Evolutionary conservation across 148 eudicot species (phyloP).

Genomic region (Drosera capensis): DNA sequence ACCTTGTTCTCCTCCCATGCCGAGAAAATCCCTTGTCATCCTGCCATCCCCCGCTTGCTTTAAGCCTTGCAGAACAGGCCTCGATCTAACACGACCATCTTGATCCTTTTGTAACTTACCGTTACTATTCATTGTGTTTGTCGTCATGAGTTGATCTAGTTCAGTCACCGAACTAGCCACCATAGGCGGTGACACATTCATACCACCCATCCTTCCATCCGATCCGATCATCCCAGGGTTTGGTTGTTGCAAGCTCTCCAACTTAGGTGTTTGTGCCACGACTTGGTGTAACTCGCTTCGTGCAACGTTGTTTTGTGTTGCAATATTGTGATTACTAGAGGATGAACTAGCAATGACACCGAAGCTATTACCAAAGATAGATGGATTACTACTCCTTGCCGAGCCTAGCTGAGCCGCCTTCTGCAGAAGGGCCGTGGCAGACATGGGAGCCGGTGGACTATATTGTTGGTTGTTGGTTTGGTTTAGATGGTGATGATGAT

Average conservation of each 20-base stretch:
- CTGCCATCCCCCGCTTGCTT: constrained; percentile 12
- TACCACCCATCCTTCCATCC: constrained; percentile 4
- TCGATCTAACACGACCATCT: no score
- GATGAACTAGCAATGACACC: constrained; percentile 31
- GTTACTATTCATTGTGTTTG: no score
- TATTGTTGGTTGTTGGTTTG: constrained; percentile 3
- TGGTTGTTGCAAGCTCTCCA: not conserved
- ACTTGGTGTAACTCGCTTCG: constrained; percentile 10
- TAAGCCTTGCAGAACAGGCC: constrained; percentile 8
- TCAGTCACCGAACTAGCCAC: constrained; percentile 9
- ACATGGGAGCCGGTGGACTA: constrained; percentile 43
- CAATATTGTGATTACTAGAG: not conserved
- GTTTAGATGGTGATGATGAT: constrained; percentile 10
- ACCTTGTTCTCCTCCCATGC: constrained; percentile 45
- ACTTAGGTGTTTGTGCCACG: constrained; percentile 1
- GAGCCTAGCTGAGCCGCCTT: constrained; percentile 92
- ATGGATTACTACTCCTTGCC: constrained; percentile 33
- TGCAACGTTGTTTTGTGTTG: not conserved
- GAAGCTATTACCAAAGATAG: constrained; percentile 25
- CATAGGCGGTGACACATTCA: no score
- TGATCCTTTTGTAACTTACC: no score
- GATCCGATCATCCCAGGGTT: not conserved
- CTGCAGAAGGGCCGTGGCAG: constrained; percentile 84
- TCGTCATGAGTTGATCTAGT: constrained; percentile 31
- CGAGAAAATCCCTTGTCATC: constrained; percentile 74